Base-by-base conservation (phyloP, 2,329 filamentous ascomycete species). In the Colletotrichum kahawae region DNA sequence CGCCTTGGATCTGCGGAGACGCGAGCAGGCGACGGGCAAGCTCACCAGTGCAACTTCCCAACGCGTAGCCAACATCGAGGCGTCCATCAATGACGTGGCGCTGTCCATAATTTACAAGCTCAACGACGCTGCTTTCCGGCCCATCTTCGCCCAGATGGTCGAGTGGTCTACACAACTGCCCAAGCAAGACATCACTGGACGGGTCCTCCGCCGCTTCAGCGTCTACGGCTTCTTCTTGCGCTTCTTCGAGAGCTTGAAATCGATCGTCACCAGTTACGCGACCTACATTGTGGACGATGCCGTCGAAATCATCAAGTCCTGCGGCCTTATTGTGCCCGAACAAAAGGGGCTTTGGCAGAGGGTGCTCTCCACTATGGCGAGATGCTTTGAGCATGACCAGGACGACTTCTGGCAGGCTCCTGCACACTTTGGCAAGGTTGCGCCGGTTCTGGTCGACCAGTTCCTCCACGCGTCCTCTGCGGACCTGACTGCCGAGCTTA, bases 381-480 rank as follows among this genome's bases (percentile, higher is more conserved):
- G 92, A 78, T 93, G 92, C 79, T 98, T 98, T 81, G 90, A 94
- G 83, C 92, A 98, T 82, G 97, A 98, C 82, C 94, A 98, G 84
- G 95, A 98, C 82, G 94, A 95, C 83, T 98, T 98, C 87, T 98
- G 96, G 96, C 95, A 98, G 88, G 92, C 94, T 1, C 96, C 97
- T 0, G 90, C 94, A 1, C 96, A 98, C 85, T 98, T 98, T 81
- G 88, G 89, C 72, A 91, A 91, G 33, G 92, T 98, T 51, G 91
- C 92, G 16, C 87, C 89, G 1, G 91, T 93, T 4, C 88, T 98
- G 34, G 89, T 95, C 76, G 86, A 89, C 29, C 95, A 97, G 75
- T 91, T 93, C 77, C 79, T 86, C 54, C 85, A 88, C 77, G 91
- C 87, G 60, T 82, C 83, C 7, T 82, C 81, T 7, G 79, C 87